Conservation (phyloP, 2,329 filamentous ascomycete species). For the Hortaea werneckii region DNA sequence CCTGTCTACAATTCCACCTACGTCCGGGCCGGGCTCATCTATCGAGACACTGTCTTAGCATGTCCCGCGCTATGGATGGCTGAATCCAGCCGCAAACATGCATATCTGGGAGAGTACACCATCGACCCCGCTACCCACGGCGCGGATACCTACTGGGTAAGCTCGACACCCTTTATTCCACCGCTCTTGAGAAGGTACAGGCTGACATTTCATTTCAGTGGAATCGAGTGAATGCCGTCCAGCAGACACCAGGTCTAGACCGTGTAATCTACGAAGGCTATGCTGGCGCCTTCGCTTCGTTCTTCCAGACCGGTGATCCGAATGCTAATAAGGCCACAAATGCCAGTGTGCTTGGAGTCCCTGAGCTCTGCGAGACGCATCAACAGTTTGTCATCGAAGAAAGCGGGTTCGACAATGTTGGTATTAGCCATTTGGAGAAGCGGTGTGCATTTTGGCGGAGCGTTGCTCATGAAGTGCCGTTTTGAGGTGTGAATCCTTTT, state of each 20-base stretch:
- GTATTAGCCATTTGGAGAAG: conserved; percentile 30
- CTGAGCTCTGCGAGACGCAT: conserved; percentile 28
- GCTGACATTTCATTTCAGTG: conserved; percentile 27
- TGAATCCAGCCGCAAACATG: conserved; percentile 26
- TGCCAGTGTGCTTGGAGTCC: conserved; percentile 34
- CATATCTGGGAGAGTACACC: conserved; percentile 51
- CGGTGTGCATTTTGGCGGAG: conserved; percentile 47
- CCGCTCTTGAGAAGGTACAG: conserved; percentile 28
- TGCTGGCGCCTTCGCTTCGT: conserved; percentile 49
- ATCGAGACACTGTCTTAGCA: conserved; percentile 48
- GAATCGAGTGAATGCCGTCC: conserved; percentile 46
- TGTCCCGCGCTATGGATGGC: conserved; percentile 52
- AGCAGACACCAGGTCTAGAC: conserved; percentile 33
- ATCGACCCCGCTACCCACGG: conserved; percentile 51
- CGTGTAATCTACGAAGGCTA: conserved; percentile 47
- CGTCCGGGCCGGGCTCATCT: conserved; percentile 46
- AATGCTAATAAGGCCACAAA: conserved; percentile 48
- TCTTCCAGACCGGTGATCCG: conserved; percentile 50
- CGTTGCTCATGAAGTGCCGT: conserved; percentile 37
- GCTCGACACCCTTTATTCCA: not conserved
- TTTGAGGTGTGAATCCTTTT: conserved; percentile 14
- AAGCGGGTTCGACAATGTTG: conserved; percentile 35
- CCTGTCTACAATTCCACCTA: conserved; percentile 45
- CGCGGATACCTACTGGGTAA: conserved; percentile 43
- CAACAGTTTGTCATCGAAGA: conserved; percentile 43